Evolutionary conservation across 1,139 yeast genomes (phyloP), one percentile per base, ranked within the genome.

Genomic region (Zygosaccharomyces pseudobailii): DNA sequence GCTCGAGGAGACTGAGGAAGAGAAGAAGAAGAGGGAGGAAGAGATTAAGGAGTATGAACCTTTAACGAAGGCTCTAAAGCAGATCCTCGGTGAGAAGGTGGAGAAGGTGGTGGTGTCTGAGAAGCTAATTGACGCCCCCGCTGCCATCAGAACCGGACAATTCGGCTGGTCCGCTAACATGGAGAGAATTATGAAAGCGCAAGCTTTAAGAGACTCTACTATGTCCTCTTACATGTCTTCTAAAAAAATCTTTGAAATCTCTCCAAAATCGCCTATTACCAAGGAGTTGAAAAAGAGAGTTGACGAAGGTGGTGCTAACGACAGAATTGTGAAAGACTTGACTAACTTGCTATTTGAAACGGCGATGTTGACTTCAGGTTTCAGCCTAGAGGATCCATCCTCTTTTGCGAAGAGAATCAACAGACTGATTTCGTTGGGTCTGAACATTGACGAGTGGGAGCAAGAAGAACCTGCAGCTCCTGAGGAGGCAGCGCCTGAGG

Each of bases 131-230:
- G 97, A 90, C 68, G 94, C 98, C 50, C 99, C 99, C 73, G 98
- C 98, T 72, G 98, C 98, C 64, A 90, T 92, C 71, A 89, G 97
- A 82, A 92, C 98, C 62, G 97, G 97, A 65, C 98, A 92, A 79
- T 92, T 92, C 73, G 98, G 99, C 72, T 92, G 99, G 99, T 92
- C 98, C 62, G 99, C 99, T 67, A 92, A 92, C 81, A 94, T 94
- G 98, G 99, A 92, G 80, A 92, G 98, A 85, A 92, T 92, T 80
- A 94, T 92, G 99, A 92, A 92, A 82, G 98, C 98, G 56, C 99
- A 92, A 80, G 98, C 99, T 65, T 81, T 92, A 67, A 90, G 98
- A 79, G 98, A 92, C 74, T 87, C 96, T 63, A 82, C 96, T 63
- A 92, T 94, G 98, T 89, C 97, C 44, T 83, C 96, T 55, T 92